These are phyloP conservation scores for Anacardium occidentale DNA, from an alignment of 345 rosid species.

Conservation along the genomic window DNA sequence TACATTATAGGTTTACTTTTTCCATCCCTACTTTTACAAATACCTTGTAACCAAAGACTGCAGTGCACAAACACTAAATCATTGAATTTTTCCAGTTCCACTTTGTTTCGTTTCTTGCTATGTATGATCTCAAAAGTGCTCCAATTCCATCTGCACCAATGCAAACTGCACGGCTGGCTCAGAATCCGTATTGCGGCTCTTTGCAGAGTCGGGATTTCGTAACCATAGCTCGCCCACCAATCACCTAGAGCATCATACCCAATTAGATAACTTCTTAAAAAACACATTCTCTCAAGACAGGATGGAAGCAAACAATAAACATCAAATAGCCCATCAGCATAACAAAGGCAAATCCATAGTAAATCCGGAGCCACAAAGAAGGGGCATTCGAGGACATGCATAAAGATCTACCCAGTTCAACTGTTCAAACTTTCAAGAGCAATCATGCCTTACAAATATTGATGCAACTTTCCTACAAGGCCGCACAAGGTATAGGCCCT, in stretches of 20 bases:
- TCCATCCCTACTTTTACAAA: conserved; percentile 31
- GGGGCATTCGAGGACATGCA: background rate
- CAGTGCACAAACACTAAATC: conserved; percentile 49
- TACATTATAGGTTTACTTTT: conserved; percentile 42
- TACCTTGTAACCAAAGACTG: conserved; percentile 55
- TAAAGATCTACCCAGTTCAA: background rate
- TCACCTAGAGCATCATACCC: conserved; percentile 36
- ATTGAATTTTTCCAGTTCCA: conserved; percentile 30
- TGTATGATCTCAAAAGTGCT: conserved; percentile 43
- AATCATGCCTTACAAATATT: background rate
- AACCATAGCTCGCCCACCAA: conserved; percentile 57
- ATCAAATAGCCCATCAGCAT: conserved; percentile 11
- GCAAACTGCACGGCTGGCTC: conserved; percentile 52
- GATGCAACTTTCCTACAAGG: background rate
- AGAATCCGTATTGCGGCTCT: conserved; percentile 45
- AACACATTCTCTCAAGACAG: background rate
- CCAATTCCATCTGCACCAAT: conserved; percentile 53
- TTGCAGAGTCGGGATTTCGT: conserved; percentile 52
- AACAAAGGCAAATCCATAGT: background rate
- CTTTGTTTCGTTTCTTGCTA: conserved; percentile 33
- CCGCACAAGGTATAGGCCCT: too few relatives aligned
- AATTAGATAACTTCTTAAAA: conserved; percentile 4
- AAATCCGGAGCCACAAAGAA: background rate
- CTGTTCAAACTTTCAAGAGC: background rate
- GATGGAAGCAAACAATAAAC: conserved; percentile 9